Conservation (phyloP, 371 early-diverging fungal genomes). For the Syncephalis plumigaleata region DNA sequence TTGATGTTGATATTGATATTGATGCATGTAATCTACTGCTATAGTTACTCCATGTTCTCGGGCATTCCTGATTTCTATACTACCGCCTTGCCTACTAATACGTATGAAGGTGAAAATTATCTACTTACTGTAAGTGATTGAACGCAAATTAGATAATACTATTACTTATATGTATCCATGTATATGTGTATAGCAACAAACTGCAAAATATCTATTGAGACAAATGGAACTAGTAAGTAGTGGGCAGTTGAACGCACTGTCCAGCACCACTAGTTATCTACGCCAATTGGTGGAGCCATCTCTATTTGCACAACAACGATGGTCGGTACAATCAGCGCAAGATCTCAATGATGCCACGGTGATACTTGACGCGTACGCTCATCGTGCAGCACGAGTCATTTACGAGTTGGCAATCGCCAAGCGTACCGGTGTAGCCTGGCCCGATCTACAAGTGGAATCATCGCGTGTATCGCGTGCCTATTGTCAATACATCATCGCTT, state of each 20-base stretch:
- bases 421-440: constrained; percentile 12
- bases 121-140: constrained; percentile 32
- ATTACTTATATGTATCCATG: constrained; percentile 20
- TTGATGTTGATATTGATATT: too few relatives aligned
- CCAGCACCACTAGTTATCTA: constrained; percentile 10
- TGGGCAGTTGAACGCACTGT: constrained; percentile 1
- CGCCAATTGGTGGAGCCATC: constrained; percentile 3
- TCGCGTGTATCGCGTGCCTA: constrained; percentile 11
- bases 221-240: too few relatives aligned
- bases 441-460: constrained; percentile 21
- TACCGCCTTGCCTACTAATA: constrained; percentile 47
- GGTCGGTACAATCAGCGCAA: constrained; percentile 17
- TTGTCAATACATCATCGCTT: too few relatives aligned
- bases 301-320: constrained; percentile 9
- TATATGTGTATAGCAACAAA: neutral
- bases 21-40: constrained; percentile 9
- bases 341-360: constrained; percentile 29
- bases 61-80: constrained; percentile 57
- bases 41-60: constrained; percentile 11
- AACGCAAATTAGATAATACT: constrained; percentile 9
- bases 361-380: constrained; percentile 36
- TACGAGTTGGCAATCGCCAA: constrained; percentile 15
- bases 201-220: neutral
- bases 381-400: constrained; percentile 41
- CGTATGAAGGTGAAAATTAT: constrained; percentile 28